Evolutionary conservation across 345 rosid species (phyloP).

Genomic region (Jatropha curcas): DNA sequence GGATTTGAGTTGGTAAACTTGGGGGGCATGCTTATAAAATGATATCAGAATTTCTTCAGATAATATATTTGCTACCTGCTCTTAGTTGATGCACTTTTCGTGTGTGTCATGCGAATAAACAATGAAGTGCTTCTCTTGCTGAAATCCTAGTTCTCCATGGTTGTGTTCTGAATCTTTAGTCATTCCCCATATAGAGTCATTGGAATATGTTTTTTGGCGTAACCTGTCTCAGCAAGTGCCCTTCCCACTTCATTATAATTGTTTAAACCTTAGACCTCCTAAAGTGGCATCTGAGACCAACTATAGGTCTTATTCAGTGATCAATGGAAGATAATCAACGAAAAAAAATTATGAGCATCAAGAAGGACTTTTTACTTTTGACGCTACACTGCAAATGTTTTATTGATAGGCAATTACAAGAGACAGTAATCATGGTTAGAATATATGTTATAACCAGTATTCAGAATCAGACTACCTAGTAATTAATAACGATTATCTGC

Average conservation of each 20-base stretch:
- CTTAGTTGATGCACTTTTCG: neutral
- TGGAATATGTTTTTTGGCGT: neutral
- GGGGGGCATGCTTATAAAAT: neutral
- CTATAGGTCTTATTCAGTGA: neutral
- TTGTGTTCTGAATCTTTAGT: neutral
- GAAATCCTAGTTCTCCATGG: neutral
- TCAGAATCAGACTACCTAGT: neutral
- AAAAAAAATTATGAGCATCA: neutral
- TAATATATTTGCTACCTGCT: neutral
- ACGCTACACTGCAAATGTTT: neutral
- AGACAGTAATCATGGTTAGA: neutral
- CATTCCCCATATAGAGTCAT: neutral
- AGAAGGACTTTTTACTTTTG: too few species aligned
- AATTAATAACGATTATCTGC: neutral
- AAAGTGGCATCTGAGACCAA: neutral
- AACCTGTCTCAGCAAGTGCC: neutral
- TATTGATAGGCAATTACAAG: neutral
- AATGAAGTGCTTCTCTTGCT: neutral
- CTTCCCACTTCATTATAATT: neutral
- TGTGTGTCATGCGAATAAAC: neutral
- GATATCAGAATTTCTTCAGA: neutral
- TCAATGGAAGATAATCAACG: neutral
- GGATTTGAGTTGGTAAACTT: neutral
- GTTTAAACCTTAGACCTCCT: neutral
- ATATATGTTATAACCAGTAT: neutral